Evolutionary conservation across 2,329 filamentous ascomycete genomes (phyloP).

Genomic region (Teratosphaeria nubilosa): DNA sequence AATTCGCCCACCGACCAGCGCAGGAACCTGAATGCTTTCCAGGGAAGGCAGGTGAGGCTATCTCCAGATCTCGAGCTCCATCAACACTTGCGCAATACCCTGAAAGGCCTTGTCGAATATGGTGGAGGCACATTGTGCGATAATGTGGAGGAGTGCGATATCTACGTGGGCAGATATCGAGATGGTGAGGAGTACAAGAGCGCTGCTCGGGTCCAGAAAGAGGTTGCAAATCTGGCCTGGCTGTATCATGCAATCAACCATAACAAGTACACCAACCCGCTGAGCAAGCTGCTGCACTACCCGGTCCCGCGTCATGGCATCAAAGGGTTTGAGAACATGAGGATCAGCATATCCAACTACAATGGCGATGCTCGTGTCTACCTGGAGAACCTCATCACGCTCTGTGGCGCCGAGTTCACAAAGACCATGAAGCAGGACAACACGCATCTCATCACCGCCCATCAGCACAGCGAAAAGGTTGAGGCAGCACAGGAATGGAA

Average conservation of each 20-base stretch:
- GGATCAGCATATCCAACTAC: slow-evolving; percentile 91
- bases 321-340: slow-evolving; percentile 63
- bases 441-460: slow-evolving; percentile 87
- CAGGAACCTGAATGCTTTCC: slow-evolving; percentile 60
- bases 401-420: slow-evolving; percentile 78
- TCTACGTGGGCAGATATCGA: slow-evolving; percentile 79
- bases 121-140: slow-evolving; percentile 62
- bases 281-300: slow-evolving; percentile 78
- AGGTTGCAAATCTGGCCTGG: slow-evolving; percentile 89
- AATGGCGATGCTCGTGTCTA: slow-evolving; percentile 89
- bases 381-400: slow-evolving; percentile 79
- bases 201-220: slow-evolving; percentile 66
- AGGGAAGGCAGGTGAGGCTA: slow-evolving; percentile 66
- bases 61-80: slow-evolving; percentile 64
- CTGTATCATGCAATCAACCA: slow-evolving; percentile 83
- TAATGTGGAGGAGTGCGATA: slow-evolving; percentile 60
- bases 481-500: slow-evolving; percentile 88
- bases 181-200: slow-evolving; percentile 67
- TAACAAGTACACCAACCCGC: slow-evolving; percentile 79
- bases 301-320: slow-evolving; percentile 69
- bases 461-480: slow-evolving; percentile 84
- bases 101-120: slow-evolving; percentile 59
- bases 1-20: slow-evolving; percentile 34
- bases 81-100: slow-evolving; percentile 52
- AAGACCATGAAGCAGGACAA: slow-evolving; percentile 94